phyloP scores from a whole-genome alignment of 306 rosid genomes.

The Malus orientalis region DNA sequence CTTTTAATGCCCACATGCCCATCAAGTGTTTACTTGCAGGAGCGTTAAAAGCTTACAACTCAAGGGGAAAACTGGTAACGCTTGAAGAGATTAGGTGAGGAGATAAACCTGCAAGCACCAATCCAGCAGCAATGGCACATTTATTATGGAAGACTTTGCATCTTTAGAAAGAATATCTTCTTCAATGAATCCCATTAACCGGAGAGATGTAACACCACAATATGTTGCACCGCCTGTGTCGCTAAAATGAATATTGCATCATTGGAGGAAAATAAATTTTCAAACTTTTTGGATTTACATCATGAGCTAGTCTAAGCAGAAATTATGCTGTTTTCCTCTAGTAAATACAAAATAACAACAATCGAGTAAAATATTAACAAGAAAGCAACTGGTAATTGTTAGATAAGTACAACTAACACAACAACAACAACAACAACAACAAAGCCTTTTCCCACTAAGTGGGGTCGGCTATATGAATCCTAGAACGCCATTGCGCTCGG shows the following conservation, averaged over 20 bases:
- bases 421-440: too few relatives aligned
- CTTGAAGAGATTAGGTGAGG: constrained; percentile 4
- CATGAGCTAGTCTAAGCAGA: neutral
- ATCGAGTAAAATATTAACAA: neutral
- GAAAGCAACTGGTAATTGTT: neutral
- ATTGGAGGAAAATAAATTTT: constrained; percentile 26
- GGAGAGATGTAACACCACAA: constrained; percentile 84
- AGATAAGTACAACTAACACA: neutral
- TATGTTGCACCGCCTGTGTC: constrained; percentile 90
- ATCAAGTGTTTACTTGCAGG: neutral
- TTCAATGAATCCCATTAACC: constrained; percentile 77
- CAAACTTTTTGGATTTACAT: neutral
- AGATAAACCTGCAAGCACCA: constrained; percentile 81
- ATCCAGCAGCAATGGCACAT: constrained; percentile 62
- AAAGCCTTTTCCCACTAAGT: too few relatives aligned
- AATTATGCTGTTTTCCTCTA: neutral
- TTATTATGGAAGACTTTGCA: constrained; percentile 38
- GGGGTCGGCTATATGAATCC: too few relatives aligned
- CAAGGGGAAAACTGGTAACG: neutral
- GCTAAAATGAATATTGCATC: constrained; percentile 37
- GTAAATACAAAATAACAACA: neutral
- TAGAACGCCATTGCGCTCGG: too few relatives aligned
- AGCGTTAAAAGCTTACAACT: constrained; percentile 2
- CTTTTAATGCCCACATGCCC: neutral
- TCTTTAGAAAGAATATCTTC: constrained; percentile 53